Evolutionary conservation across 352 stramenopile genomes (phyloP), one percentile per base, ranked within the genome.

Genomic region (Stramenopiles sp.): DNA sequence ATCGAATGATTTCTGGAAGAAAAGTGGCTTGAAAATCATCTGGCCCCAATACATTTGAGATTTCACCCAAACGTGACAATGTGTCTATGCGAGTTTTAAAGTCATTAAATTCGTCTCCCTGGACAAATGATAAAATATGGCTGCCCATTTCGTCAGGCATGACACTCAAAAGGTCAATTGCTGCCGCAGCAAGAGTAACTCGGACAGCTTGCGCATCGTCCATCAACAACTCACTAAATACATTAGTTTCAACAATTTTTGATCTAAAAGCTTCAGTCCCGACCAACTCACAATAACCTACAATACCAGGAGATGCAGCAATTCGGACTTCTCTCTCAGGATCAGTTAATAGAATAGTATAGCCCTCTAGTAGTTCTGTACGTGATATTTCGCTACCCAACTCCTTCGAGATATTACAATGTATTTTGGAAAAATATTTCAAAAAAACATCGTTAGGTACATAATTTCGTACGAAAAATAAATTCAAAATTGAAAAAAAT

Each of bases 11-110:
- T 7, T 96, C 56, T n/a, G 70, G 89, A 45, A 93, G 69, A 10
- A 66, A 79, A 21, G 96, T 51, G 23, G 92, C 53, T 48, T 96
- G 78, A 36, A 92, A 78, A 20, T 83, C 85, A 44, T 96, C 85
- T 5, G 94, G 73, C 56, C 64, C 67, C 61, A 93, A 91, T 46
- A 93, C 62, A 36, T 81, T 57, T 46, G 85, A 66, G 19, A 98
- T 53, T 19, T 85, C 90, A 3, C 78, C 91, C 50, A 98, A 94
- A 26, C 96, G 71, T 62, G 95, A 96, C 19, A 96, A 57, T 10
- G 81, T 71, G 3, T 96, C 85, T 66, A 93, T 77, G 3, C 74
- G 88, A 29, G 74, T 79, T 43, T 83, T 71, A 53, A 96, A 83
- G 46, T 85, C 75, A 12, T 96, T 48, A 57, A 70, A 39, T 4